Conservation (phyloP, 495 filamentous ascomycete species). For the Lepraria neglecta region DNA sequence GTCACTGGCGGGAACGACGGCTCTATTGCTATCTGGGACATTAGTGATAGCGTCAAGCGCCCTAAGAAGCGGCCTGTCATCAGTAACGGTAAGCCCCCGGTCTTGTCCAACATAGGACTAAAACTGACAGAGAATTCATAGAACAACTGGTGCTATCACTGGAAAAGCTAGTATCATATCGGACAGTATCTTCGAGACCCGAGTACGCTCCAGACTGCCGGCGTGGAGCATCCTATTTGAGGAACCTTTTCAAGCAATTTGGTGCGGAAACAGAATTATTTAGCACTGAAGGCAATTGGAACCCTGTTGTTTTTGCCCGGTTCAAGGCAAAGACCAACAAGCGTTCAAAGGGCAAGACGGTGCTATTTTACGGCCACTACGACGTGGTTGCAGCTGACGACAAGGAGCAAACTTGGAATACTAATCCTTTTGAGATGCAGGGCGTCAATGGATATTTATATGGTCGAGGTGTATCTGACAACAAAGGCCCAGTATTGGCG, state of each 20-base stretch:
- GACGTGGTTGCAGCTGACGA: conserved; percentile 94
- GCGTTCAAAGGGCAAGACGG: conserved; percentile 60
- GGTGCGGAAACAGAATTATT: conserved; percentile 85
- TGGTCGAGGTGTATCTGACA: conserved; percentile 93
- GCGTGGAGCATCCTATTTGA: conserved; percentile 83
- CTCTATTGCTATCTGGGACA: conserved; percentile 79
- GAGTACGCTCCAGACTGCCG: conserved; percentile 85
- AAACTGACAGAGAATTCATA: conserved; percentile 22
- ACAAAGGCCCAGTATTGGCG: conserved; percentile 91
- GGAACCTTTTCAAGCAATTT: conserved; percentile 79
- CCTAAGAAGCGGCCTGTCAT: conserved; percentile 44
- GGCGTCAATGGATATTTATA: conserved; percentile 91
- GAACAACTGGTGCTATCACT: conserved; percentile 80
- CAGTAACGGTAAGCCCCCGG: conserved; percentile 48
- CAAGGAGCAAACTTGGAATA: conserved; percentile 68
- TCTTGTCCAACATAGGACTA: neutral
- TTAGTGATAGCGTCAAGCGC: conserved; percentile 49
- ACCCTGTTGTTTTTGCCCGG: conserved; percentile 83
- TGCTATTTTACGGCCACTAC: conserved; percentile 97
- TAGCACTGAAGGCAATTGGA: conserved; percentile 63
- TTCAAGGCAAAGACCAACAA: conserved; percentile 65
- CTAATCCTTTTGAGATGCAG: conserved; percentile 76
- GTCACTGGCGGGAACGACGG: conserved; percentile 95
- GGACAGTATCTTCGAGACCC: conserved; percentile 78
- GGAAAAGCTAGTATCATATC: conserved; percentile 78